Evolutionary conservation across 2,329 filamentous ascomycete species (phyloP), one percentile per base, ranked within the genome.

Genomic region (Epichloe sp.): DNA sequence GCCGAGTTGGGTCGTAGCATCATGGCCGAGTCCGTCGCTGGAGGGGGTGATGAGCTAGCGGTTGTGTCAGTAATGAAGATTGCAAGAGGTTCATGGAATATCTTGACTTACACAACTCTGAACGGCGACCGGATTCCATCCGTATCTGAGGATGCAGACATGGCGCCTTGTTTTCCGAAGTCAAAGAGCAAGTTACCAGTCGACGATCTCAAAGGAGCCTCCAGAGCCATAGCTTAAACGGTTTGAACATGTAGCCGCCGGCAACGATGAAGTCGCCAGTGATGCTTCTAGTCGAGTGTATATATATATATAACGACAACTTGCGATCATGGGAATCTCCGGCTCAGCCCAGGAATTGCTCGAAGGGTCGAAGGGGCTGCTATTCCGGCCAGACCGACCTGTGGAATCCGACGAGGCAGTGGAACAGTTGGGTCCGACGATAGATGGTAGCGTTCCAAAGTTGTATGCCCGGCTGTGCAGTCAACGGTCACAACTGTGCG

Each of bases 181-280:
- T 59, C 59, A 51, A 67, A 68, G 44, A 65, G 63, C 47, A 68
- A 46, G 54, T 59, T 78, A 62, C 75, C 78, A 53, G 77, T 77
- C 54, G 82, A 84, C 55, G 79, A 77, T 61, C 80, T 72, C 59
- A 85, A 65, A 54, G 80, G 80, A 62, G 74, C 79, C 68, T 69
- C 61, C 56, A 70, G 60, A 58, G 68, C 63, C 67, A 69, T 64
- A 59, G 54, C 54, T 56, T 17, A 23, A 34, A 15, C 31, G 51
- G 1, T 35, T 36, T 36, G 19, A 36, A 43, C 19, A 44, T 45
- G 46, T 21, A 46, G 31, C 37, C 17, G 36, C 43, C 21, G 31
- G 42, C 49, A 47, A 49, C 42, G 36, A 47, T 10, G 5, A 19
- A 41, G 35, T 54, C 52, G 40, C 17, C 41, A 12, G 38, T 12